These are phyloP conservation scores for Cladosporium sp. DNA, from an alignment of 2,329 filamentous ascomycete genomes.

Conservation along the genomic window DNA sequence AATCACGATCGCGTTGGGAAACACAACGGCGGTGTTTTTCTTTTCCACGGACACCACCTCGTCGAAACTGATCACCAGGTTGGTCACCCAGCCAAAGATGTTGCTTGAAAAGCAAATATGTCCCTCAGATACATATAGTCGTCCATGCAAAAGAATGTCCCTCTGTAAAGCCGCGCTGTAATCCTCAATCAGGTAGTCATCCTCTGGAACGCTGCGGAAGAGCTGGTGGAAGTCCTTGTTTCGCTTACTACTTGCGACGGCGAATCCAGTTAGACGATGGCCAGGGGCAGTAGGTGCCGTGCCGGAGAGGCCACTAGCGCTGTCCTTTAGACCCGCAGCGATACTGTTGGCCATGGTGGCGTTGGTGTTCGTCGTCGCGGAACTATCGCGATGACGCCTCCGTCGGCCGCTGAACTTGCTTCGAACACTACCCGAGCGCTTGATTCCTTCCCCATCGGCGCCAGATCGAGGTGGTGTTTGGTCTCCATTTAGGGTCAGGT, in stretches of 20 bases:
- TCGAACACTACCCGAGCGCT: conserved; percentile 46
- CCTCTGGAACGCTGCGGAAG: conserved; percentile 94
- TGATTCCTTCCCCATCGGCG: conserved; percentile 48
- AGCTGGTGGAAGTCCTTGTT: conserved; percentile 91
- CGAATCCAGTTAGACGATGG: conserved; percentile 85
- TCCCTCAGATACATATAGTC: conserved; percentile 92
- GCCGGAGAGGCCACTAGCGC: conserved; percentile 62
- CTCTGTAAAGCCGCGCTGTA: conserved; percentile 95
- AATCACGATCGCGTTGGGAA: conserved; percentile 96
- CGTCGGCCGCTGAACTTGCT: conserved; percentile 46
- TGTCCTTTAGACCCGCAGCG: conserved; percentile 65
- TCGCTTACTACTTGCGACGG: conserved; percentile 89
- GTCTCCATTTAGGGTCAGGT: conserved; percentile 43
- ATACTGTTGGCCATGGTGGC: conserved; percentile 56
- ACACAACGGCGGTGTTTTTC: conserved; percentile 87
- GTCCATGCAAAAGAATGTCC: conserved; percentile 88
- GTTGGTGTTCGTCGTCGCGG: conserved; percentile 54
- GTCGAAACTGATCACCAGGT: conserved; percentile 95
- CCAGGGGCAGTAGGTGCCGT: conserved; percentile 45
- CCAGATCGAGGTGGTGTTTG: conserved; percentile 62
- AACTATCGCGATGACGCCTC: conserved; percentile 70
- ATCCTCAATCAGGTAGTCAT: conserved; percentile 96
- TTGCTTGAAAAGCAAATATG: conserved; percentile 99
- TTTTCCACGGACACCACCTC: conserved; percentile 97
- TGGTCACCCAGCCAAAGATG: conserved; percentile 96